phyloP scores from a whole-genome alignment of 2,329 filamentous ascomycete species.

The Scedosporium dehoogii region DNA sequence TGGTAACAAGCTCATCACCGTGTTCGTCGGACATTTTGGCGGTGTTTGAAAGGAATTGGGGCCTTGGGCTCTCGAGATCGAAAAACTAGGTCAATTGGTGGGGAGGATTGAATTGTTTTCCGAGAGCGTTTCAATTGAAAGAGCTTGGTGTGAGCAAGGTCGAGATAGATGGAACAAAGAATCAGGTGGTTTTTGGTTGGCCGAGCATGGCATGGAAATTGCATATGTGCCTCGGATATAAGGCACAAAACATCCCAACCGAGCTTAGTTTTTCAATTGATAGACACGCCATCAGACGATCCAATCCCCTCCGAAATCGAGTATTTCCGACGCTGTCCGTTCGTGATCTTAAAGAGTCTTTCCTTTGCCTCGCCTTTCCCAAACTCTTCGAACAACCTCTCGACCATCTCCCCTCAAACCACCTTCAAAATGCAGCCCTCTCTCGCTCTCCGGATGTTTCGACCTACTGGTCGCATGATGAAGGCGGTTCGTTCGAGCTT shows the following conservation, averaged over 20 bases:
- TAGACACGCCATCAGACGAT: constrained; percentile 1
- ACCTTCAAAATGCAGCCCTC: constrained; percentile 53
- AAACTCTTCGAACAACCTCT: constrained; percentile 14
- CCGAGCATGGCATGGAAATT: constrained; percentile 2
- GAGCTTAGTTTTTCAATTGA: constrained; percentile 15
- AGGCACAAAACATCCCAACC: constrained; percentile 19
- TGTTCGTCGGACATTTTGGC: constrained; percentile 86
- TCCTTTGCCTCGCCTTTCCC: constrained; percentile 9
- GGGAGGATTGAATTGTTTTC: background rate
- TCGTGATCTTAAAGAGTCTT: background rate
- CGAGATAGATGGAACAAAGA: constrained; percentile 13
- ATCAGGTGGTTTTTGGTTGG: constrained; percentile 27
- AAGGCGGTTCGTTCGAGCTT: constrained; percentile 62
- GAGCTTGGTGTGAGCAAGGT: constrained; percentile 3
- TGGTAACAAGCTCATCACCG: constrained; percentile 68
- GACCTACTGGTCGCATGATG: constrained; percentile 55
- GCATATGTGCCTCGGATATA: constrained; percentile 15
- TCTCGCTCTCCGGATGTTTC: constrained; percentile 56
- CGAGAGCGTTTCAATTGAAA: constrained; percentile 4
- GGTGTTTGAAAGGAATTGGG: constrained; percentile 15
- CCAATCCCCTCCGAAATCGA: constrained; percentile 4
- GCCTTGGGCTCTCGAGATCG: background rate
- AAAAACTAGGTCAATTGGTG: background rate
- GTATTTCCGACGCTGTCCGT: background rate
- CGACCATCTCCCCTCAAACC: background rate